Percentiles rank a stretch among this genome's conserved stretches.
Evolutionary conservation across 2,329 filamentous ascomycete genomes (phyloP).

Genomic region (Neodidymelliopsis sp.): DNA sequence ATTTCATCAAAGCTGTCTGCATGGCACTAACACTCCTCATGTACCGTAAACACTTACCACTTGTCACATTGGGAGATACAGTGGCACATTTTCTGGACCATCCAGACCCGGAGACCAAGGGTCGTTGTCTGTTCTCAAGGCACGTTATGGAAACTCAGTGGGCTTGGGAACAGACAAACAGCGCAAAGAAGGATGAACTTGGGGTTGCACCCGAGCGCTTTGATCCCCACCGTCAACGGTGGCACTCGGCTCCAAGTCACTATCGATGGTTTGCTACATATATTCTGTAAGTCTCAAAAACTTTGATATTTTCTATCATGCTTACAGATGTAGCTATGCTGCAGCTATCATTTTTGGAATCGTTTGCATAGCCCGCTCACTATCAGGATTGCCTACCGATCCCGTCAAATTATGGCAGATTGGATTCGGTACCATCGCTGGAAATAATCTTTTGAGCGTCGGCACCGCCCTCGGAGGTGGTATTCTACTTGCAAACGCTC

Average conservation of each 20-base stretch:
- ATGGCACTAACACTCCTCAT: neutral
- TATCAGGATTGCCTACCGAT: slow-evolving; percentile 14
- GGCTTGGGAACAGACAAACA: slow-evolving; percentile 1
- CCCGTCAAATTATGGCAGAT: slow-evolving; percentile 13
- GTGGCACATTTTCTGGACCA: slow-evolving; percentile 8
- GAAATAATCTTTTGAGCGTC: slow-evolving; percentile 19
- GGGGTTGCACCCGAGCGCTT: neutral
- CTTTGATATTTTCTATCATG: no score
- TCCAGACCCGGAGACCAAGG: slow-evolving; percentile 5
- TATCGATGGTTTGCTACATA: slow-evolving; percentile 4
- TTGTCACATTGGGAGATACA: slow-evolving; percentile 6
- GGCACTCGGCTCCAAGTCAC: slow-evolving; percentile 5
- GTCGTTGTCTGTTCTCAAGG: slow-evolving; percentile 4
- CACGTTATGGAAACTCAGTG: slow-evolving; percentile 1
- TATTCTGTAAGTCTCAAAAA: neutral
- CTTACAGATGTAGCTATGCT: neutral
- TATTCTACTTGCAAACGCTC: slow-evolving; percentile 55
- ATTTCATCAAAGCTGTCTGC: slow-evolving; percentile 6
- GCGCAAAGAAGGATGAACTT: slow-evolving; percentile 2
- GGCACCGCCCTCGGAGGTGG: slow-evolving; percentile 7
- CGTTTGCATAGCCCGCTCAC: neutral
- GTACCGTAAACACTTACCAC: neutral
- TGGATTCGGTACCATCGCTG: slow-evolving; percentile 20
- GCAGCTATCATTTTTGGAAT: slow-evolving; percentile 4
- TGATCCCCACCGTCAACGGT: neutral